Evolutionary conservation across 2,329 filamentous ascomycete genomes (phyloP), one percentile per base, ranked within the genome.

Genomic region (Sporothrix brasiliensis): DNA sequence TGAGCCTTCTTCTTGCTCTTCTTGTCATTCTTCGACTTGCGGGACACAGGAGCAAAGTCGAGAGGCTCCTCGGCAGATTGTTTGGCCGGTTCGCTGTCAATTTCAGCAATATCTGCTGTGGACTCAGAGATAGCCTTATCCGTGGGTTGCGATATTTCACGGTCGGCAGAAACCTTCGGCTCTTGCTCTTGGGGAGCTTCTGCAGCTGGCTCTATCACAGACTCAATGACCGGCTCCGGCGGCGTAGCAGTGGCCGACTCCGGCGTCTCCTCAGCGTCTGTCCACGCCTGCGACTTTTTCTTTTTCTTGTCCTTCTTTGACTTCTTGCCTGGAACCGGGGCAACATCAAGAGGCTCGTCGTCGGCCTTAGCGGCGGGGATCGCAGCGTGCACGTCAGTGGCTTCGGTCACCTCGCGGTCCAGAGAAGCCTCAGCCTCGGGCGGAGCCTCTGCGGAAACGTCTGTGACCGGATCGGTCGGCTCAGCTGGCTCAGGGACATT

Each of bases 231-330:
- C 50, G n/a, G 21, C 24, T 67, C 58, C 19, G 68, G 10, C 21
- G 68, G 16, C 30, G 68, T 21, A 19, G 68, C 65, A 14, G 49
- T 44, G 21, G 14, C 39, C 9, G 56, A 19, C 24, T 71, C 66
- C 16, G 39, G 24, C 0, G 56, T 58, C 3, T 69, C 65, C 3
- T 58, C 65, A 5, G 24, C 16, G 13, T 41, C 47, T 7, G 61
- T n/a, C 61, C 24, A 66, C 5, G 47, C 27, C 47, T 66, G 61
- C 11, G 27, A 16, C 47, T 53, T 66, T 41, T 41, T 52, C 68
- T 65, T 72, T 30, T 69, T 67, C 63, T 70, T 70, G 52, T 60
- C 61, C 39, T 72, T 70, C 44, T 72, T 70, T 27, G 61, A 68
- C 53, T 52, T 24, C 30, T 70, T 21, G 34, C 16, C n/a, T 49